Base-by-base conservation (phyloP, 352 stramenopile species). In the Globisporangium cederbergense region DNA sequence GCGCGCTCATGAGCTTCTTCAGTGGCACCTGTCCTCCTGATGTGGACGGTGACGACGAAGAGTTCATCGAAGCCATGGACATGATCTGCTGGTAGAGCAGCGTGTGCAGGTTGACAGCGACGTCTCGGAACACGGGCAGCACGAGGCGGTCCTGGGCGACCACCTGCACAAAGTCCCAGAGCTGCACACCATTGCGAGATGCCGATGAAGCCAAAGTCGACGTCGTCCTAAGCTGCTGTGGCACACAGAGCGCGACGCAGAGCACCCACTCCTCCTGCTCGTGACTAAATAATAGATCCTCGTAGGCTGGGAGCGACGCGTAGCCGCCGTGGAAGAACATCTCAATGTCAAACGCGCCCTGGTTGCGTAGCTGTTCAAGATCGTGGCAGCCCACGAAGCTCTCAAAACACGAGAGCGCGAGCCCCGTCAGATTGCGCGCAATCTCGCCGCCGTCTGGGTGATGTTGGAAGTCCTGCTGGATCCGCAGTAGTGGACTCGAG, bases 81-180 rank as follows among this genome's bases (percentile, higher is more conserved):
- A 60, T 67, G 4, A 88, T 64, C 63, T 89, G 76, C 53, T 87
- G 78, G 47, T 77, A 88, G 8, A 91, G 61, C n/a, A 86, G 43
- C 25, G 83, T 72, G 66, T 89, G 81, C 0, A 85, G 50, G 50
- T 89, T 89, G 22, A 84, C 68, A 6, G 71, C 65, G 3, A 78
- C n/a, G 56, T 79, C 73, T 25, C 79, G 74, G 56, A 77, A 68
- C 25, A 89, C 62, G 4, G 71, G 52, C 3, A 85, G 28, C 32
- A 89, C 69, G 8, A 91, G 62, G 2, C 72, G 79, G 40, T 88
- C 78, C 42, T 80, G 62, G 0, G 68, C 69, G n/a, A 86, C 67
- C 34, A 82, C 61, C 53, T 86, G 67, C 58, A 89, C 71, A 46
- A 88, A 86, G 54, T 85, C 70, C 81, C 79, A 89, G 18, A 90